Evolutionary conservation across 2,329 filamentous ascomycete genomes (phyloP), one percentile per base, ranked within the genome.

Genomic region (Coleophoma crateriformis): DNA sequence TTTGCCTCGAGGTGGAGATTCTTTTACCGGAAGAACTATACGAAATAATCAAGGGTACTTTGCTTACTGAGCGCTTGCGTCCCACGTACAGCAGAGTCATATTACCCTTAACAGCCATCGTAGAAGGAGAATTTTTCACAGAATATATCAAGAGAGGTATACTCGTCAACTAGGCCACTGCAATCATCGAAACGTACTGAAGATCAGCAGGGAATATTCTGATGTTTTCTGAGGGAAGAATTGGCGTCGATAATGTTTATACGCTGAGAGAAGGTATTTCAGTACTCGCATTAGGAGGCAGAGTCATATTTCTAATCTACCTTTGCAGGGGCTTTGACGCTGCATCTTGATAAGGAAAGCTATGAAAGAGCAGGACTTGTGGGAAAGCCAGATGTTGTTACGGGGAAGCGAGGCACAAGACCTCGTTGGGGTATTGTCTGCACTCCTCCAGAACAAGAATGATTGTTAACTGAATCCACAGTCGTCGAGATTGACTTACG

Each of bases 331-430:
- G 70, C 79, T 1, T 73, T 99, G 33, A 81, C 77, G 4, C 75
- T 99, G 59, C 87, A 89, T 58, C 75, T 97, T 22, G 86, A 90
- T 55, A 90, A 85, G 58, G 83, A 90, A 48, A 83, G 81, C 0
- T 96, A 91, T 66, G 90, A 97, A 67, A 79, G 85, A 44, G 84
- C 86, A 43, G 94, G 94, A 0, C 73, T 99, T 0, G 79, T 84
- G 1, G 92, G 92, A 1, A 84, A 82, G 55, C 78, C 87, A 15
- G 71, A 81, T 49, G 79, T 78, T 2, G 68, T 70, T 40, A 84
- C 82, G 56, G 80, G 80, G 7, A 74, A 72, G 51, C 72, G 81
- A 17, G 75, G 76, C 1, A 62, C 79, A 43, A 90, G 87, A 62
- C 79, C 83, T 48, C 77, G 88, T 67, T 97, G 87, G 77, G 65